A percentile compares a stretch with the other conserved stretches of the same genome.
Evolutionary conservation across 2,329 filamentous ascomycete genomes (phyloP).

Genomic region (Venturia pyrina): DNA sequence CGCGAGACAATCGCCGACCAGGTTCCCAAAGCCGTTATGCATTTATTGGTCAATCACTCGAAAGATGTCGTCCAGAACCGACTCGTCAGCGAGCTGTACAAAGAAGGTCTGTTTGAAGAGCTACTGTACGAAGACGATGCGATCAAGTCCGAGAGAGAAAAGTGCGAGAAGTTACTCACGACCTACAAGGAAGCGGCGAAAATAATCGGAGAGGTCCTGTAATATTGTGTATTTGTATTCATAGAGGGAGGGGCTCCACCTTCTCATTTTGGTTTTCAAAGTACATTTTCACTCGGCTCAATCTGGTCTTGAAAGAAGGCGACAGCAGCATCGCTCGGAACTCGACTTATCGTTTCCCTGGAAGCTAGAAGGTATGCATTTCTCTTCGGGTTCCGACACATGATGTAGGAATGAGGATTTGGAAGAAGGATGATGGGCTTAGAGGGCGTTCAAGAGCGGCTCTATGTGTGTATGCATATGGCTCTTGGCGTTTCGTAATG

Average conservation of each 20-base stretch:
- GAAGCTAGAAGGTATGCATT: not conserved
- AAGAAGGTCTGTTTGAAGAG: slow-evolving; percentile 81
- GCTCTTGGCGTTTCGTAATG: not conserved
- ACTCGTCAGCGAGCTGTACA: slow-evolving; percentile 90
- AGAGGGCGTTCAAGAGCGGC: not conserved
- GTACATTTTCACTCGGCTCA: slow-evolving; percentile 2
- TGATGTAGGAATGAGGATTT: slow-evolving; percentile 2
- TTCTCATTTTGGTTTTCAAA: not conserved
- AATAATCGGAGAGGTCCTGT: slow-evolving; percentile 94
- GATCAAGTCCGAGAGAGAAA: slow-evolving; percentile 95
- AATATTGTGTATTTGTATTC: slow-evolving; percentile 20
- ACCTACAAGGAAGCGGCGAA: slow-evolving; percentile 97
- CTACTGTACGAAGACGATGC: slow-evolving; percentile 94
- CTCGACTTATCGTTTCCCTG: not conserved
- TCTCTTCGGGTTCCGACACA: not conserved
- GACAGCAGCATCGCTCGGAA: not conserved
- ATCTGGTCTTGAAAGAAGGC: not conserved
- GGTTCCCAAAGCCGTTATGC: slow-evolving; percentile 98
- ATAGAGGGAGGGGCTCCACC: not conserved
- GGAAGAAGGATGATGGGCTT: not conserved
- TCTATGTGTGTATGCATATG: not conserved
- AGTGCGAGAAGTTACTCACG: slow-evolving; percentile 90
- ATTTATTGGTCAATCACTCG: slow-evolving; percentile 94
- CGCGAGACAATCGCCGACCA: slow-evolving; percentile 97
- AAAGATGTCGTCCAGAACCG: slow-evolving; percentile 97